Conservation (phyloP, 2,329 filamentous ascomycete genomes). For the Penicillium fuscoglaucum region DNA sequence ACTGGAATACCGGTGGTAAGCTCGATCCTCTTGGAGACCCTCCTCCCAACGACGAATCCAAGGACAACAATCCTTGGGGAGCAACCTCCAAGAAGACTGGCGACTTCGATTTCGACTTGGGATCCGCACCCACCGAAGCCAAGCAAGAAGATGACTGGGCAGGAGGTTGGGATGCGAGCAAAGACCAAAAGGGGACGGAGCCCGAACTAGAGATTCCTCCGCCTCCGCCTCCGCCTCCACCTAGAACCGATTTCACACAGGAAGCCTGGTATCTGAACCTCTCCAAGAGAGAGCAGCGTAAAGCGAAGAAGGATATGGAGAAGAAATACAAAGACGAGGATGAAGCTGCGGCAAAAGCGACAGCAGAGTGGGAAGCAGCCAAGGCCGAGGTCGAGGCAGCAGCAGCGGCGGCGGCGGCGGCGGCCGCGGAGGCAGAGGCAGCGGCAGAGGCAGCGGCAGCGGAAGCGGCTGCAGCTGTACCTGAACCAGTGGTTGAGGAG, state of each 20-base stretch:
- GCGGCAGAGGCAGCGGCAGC: neutral
- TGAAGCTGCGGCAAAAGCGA: constrained; percentile 8
- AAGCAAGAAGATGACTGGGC: constrained; percentile 33
- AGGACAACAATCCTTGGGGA: constrained; percentile 46
- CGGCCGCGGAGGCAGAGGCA: constrained; percentile 1
- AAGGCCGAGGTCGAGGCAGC: constrained; percentile 13
- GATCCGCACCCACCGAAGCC: constrained; percentile 41
- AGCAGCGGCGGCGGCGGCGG: neutral
- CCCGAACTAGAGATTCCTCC: constrained; percentile 18
- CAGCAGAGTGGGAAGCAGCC: constrained; percentile 7
- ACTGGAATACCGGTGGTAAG: constrained; percentile 49
- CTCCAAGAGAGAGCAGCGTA: constrained; percentile 34
- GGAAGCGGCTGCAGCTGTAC: constrained; percentile 8
- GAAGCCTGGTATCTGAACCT: constrained; percentile 35
- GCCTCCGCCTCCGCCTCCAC: constrained; percentile 21
- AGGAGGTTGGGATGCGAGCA: constrained; percentile 22
- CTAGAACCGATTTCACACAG: constrained; percentile 27
- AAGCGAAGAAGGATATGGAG: constrained; percentile 33
- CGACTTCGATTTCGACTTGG: constrained; percentile 47
- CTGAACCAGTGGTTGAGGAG: constrained; percentile 14
- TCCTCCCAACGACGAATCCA: constrained; percentile 31
- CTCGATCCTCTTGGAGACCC: constrained; percentile 42
- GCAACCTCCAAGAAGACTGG: constrained; percentile 35
- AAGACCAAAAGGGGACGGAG: constrained; percentile 36
- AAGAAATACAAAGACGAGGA: constrained; percentile 27